phyloP scores from a whole-genome alignment of 495 filamentous ascomycete genomes.

The Thermothielavioides terrestris region DNA sequence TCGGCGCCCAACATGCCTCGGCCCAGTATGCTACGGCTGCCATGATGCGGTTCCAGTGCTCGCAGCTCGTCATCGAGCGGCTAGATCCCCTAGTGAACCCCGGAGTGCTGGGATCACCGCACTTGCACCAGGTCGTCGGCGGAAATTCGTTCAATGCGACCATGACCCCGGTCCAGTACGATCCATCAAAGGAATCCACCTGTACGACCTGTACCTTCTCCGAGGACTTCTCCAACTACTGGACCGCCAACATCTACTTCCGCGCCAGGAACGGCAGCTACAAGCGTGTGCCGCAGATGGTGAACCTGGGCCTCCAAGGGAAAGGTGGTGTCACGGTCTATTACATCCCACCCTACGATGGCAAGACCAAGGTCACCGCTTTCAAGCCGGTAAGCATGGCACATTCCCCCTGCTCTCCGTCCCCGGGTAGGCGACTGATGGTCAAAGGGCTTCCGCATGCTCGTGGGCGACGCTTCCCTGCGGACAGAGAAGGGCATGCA shows the following conservation, averaged over 20 bases:
- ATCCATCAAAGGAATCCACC: conserved; percentile 16
- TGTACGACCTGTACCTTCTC: conserved; percentile 26
- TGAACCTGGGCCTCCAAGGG: conserved; percentile 24
- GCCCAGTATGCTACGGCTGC: conserved; percentile 18
- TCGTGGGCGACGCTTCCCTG: conserved; percentile 31
- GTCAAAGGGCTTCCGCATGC: conserved; percentile 35
- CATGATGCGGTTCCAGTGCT: conserved; percentile 42
- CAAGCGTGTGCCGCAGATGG: conserved; percentile 37
- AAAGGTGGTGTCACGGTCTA: conserved; percentile 34
- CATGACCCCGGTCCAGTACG: conserved; percentile 19
- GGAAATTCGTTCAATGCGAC: conserved; percentile 28
- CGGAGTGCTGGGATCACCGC: conserved; percentile 28
- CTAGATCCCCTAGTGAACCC: conserved; percentile 39
- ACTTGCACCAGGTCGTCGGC: conserved; percentile 33
- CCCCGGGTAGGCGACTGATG: too few relatives aligned
- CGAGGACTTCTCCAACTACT: conserved; percentile 35
- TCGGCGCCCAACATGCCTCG: conserved; percentile 20
- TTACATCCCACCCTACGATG: conserved; percentile 34
- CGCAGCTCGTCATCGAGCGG: conserved; percentile 36
- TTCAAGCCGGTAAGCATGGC: conserved; percentile 26
- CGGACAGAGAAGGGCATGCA: conserved; percentile 25
- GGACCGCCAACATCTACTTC: conserved; percentile 36
- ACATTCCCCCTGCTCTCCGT: background rate
- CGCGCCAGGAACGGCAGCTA: conserved; percentile 37
- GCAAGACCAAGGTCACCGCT: conserved; percentile 26